Percentiles rank a stretch among this genome's conserved stretches.
phyloP scores from a whole-genome alignment of 148 eudicot genomes.

The Camellia japonica region DNA sequence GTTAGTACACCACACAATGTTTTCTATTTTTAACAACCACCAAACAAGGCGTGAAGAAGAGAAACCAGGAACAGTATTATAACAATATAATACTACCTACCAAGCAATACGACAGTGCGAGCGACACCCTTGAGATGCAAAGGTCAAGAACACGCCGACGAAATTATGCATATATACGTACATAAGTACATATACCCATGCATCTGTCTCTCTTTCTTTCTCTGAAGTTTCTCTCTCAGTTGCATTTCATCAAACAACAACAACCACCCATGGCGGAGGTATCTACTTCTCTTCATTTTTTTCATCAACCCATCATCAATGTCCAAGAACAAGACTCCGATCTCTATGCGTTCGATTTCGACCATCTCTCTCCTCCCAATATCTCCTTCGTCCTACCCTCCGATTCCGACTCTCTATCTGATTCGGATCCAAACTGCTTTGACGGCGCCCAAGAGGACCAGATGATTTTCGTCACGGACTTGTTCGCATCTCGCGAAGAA shows the following conservation, averaged over 20 bases:
- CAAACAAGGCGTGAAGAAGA: neutral
- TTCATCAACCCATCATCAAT: neutral
- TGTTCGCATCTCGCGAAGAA: slow-evolving; percentile 36
- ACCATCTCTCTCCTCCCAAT: slow-evolving; percentile 5
- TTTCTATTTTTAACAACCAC: neutral
- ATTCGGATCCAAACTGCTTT: slow-evolving; percentile 23
- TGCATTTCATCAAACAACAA: neutral
- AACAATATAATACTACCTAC: no score
- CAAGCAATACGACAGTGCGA: no score
- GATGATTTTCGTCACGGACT: slow-evolving; percentile 51
- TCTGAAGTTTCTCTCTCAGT: neutral
- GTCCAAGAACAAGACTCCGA: neutral
- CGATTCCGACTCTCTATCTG: slow-evolving; percentile 4
- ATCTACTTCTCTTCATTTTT: neutral
- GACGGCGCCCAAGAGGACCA: slow-evolving; percentile 28
- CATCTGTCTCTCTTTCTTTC: neutral
- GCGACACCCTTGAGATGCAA: no score
- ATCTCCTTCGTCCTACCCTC: neutral
- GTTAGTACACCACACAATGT: no score
- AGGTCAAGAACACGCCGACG: no score
- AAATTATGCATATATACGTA: neutral
- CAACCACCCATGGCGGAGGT: neutral
- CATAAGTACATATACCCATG: neutral
- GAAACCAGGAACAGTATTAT: no score
- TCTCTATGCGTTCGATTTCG: slow-evolving; percentile 4